Percentiles rank a stretch among this genome's conserved stretches.
Conservation (phyloP, 1,284 basidiomycete species). For the Apiotrichum sp. region DNA sequence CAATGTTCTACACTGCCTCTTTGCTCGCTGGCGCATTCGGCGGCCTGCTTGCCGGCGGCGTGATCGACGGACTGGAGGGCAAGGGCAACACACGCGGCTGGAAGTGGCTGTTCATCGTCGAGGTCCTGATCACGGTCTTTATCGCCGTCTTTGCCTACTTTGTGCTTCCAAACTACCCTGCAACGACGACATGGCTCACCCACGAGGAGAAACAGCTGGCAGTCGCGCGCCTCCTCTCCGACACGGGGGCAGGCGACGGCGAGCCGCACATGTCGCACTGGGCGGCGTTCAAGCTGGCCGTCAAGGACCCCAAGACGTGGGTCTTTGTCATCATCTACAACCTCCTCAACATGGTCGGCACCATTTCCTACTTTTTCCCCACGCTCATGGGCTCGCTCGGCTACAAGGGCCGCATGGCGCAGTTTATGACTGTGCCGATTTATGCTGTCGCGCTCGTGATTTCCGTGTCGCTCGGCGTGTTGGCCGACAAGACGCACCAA, state of each 20-base stretch:
- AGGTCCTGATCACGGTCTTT: slow-evolving; percentile 38
- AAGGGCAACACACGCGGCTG: slow-evolving; percentile 26
- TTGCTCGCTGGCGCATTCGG: slow-evolving; percentile 40
- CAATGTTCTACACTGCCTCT: slow-evolving; percentile 37
- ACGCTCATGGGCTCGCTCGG: slow-evolving; percentile 41
- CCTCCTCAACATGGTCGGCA: slow-evolving; percentile 38
- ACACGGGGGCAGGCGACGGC: slow-evolving; percentile 19
- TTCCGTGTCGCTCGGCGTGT: slow-evolving; percentile 35
- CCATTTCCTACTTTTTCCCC: slow-evolving; percentile 48
- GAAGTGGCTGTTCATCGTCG: slow-evolving; percentile 44
- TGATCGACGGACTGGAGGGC: slow-evolving; percentile 35
- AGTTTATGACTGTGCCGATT: slow-evolving; percentile 49
- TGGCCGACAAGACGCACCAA: slow-evolving; percentile 40
- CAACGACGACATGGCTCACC: slow-evolving; percentile 38
- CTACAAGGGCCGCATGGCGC: slow-evolving; percentile 35
- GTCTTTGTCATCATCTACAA: slow-evolving; percentile 31
- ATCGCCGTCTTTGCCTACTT: slow-evolving; percentile 38
- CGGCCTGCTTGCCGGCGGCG: slow-evolving; percentile 39
- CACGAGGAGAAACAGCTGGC: slow-evolving; percentile 29
- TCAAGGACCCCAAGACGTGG: slow-evolving; percentile 37
- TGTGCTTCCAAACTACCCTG: slow-evolving; percentile 43
- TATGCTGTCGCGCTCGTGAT: slow-evolving; percentile 45
- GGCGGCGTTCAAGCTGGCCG: slow-evolving; percentile 24
- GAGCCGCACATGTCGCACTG: slow-evolving; percentile 23
- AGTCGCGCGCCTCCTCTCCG: slow-evolving; percentile 21